Evolutionary conservation across 768 basidiomycete species (phyloP), one percentile per base, ranked within the genome.

Genomic region (Russula foetens): DNA sequence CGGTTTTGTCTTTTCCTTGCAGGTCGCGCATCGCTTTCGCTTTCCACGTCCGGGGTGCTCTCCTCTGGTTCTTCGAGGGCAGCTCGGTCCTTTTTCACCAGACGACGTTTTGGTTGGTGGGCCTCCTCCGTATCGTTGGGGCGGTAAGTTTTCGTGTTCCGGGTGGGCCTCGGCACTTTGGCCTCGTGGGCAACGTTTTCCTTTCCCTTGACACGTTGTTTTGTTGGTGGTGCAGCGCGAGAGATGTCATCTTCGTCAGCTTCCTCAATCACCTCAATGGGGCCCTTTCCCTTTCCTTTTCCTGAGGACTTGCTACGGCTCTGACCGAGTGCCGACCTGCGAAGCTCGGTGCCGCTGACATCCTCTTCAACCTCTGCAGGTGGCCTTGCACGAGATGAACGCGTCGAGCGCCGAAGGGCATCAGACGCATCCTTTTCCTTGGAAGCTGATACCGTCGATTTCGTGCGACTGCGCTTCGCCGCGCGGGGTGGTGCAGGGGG

Each of bases 221-320:
- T 69, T 47, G 63, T 62, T 62, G 70, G 72, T 1, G 58, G 66
- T 19, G 56, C 68, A 6, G 62, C 65, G 11, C 60, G 61, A 3
- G 67, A 67, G 2, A 69, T 67, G 23, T 70, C 71, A 31, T 65
- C 69, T 19, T 66, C 67, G 11, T 69, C 70, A 21, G 67, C 68
- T 50, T 70, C 70, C 41, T 68, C 64, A 56, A 74, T 68, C 48
- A 65, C 65, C 11, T 69, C 67, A 2, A 71, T 70, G 15, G 64
- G 62, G 5, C 62, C 61, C 51, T 70, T 73, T 15, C 57, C 46
- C n/a, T 64, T 64, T 14, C 54, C 64, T 58, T 56, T 65, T 21
- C 43, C 65, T 17, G 43, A 61, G 14, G 58, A 59, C 64, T 54
- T 72, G 70, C 63, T 63, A 53, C 64, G 70, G 66, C 45, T 66